Evolutionary conservation across 257 asterid species (phyloP).

Genomic region (Solanum acaule): DNA sequence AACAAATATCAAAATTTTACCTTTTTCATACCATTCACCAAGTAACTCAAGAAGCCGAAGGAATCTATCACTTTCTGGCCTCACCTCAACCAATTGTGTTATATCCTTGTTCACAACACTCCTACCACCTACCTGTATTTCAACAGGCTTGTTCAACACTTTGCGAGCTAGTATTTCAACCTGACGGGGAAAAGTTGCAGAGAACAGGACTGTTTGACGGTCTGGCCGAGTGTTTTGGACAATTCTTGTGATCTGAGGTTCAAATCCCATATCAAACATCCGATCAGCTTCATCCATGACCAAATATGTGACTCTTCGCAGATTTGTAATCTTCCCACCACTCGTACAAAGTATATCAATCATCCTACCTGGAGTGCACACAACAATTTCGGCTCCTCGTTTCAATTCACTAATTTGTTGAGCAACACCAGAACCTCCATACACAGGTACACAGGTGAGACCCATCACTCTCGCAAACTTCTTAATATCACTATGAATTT

Average conservation of each 20-base stretch:
- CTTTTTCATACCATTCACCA: conserved; percentile 91
- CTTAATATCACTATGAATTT: conserved; percentile 71
- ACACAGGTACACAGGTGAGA: conserved; percentile 75
- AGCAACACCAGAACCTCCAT: conserved; percentile 94
- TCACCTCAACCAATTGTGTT: conserved; percentile 74
- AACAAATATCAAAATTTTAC: conserved; percentile 71
- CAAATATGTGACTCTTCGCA: conserved; percentile 84
- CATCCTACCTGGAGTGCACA: conserved; percentile 95
- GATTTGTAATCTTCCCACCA: conserved; percentile 77
- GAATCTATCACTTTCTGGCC: conserved; percentile 84
- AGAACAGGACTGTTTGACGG: conserved; percentile 83
- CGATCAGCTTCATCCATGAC: conserved; percentile 97
- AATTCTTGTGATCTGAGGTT: conserved; percentile 85
- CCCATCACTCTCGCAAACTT: conserved; percentile 68
- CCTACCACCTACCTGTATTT: conserved; percentile 88
- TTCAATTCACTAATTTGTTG: conserved; percentile 87
- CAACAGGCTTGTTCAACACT: conserved; percentile 78
- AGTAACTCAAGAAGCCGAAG: conserved; percentile 61
- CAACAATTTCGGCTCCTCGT: conserved; percentile 88
- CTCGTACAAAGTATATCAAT: conserved; percentile 88
- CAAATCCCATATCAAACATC: conserved; percentile 96
- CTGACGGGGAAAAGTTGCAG: conserved; percentile 94
- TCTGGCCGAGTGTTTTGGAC: conserved; percentile 85
- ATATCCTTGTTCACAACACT: conserved; percentile 96
- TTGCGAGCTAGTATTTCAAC: conserved; percentile 84